Conservation (phyloP, 2,329 filamentous ascomycete species). For the Colletotrichum liaoningense region DNA sequence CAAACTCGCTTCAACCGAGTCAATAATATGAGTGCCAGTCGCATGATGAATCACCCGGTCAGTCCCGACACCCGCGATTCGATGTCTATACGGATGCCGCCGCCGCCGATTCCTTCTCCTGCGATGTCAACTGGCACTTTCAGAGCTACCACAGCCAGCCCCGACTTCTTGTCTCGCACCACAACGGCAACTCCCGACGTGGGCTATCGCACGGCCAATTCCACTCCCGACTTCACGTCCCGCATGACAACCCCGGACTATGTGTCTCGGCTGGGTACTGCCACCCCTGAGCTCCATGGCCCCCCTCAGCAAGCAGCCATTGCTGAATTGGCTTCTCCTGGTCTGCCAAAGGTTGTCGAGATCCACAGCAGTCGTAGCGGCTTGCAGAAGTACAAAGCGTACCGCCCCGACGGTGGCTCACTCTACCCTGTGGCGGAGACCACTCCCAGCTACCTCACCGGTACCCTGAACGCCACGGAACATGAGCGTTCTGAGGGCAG, state of each 20-base stretch:
- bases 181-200: slow-evolving; percentile 29
- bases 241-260: background rate
- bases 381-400: slow-evolving; percentile 31
- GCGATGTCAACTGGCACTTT: background rate
- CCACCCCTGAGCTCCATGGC: slow-evolving; percentile 35
- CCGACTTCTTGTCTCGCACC: slow-evolving; percentile 2
- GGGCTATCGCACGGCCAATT: background rate
- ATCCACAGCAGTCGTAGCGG: slow-evolving; percentile 33
- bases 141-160: slow-evolving; percentile 12
- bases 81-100: background rate
- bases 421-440: slow-evolving; percentile 23
- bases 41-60: slow-evolving; percentile 35
- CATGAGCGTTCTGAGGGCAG: slow-evolving; percentile 9
- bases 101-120: background rate
- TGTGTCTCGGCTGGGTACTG: slow-evolving; percentile 22
- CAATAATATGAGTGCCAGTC: slow-evolving; percentile 10
- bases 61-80: slow-evolving; percentile 14
- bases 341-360: slow-evolving; percentile 33
- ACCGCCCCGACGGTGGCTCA: slow-evolving; percentile 9
- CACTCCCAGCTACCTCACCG: slow-evolving; percentile 20
- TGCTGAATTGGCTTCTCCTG: slow-evolving; percentile 33
- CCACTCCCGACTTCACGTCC: slow-evolving; percentile 1
- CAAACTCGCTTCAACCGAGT: slow-evolving; percentile 33
- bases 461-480: slow-evolving; percentile 21
- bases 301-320: slow-evolving; percentile 34